Base-by-base conservation (phyloP, 495 filamentous ascomycete genomes). In the Penicillium turbatum region DNA sequence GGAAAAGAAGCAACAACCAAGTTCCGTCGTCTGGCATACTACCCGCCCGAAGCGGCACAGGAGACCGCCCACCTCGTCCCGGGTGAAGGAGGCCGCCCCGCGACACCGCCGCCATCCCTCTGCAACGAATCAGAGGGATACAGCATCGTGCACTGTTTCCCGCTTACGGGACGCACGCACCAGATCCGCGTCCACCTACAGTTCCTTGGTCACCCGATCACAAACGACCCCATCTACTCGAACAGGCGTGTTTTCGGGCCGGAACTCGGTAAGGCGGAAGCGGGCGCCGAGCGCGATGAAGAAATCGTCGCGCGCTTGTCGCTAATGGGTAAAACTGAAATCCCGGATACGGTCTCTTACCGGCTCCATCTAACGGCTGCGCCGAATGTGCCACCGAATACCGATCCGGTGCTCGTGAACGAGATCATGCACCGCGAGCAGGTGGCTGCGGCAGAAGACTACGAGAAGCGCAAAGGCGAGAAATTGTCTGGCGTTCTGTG, bases 141-240 rank as follows among this genome's bases (percentile, higher is more conserved):
- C 67, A 95, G 90, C 26, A 92, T 98, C 56, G 91, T 98, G 24
- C 86, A 92, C 59, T 97, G 95, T 65, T 79, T 92, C 44, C 93
- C 93, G 0, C 79, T 97, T 17, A 98, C 93, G 0, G 93, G 93
- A 0, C 83, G 93, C 42, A 98, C 93, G 6, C 93, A 98, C 63
- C 93, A 98, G 65, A 82, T 98, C 16, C 82, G 93, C 21, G 95
- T 98, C 10, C 93, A 98, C 62, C 80, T 98, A 1, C 93, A 98
- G 63, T 96, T 87, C 64, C 72, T 98, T 10, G 93, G 93, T 8
- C 87, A 98, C 61, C 95, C 93, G 2, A 97, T 98, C 61, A 82
- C 86, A 44, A 97, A 97, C 66, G 93, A 98, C 65, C 93, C 93
- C 3, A 98, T 98, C 55, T 98, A 98, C 68, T 90, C 87, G 60